These are phyloP conservation scores for Jatropha multifida DNA, from an alignment of 441 rosid genomes.

Conservation along the genomic window DNA sequence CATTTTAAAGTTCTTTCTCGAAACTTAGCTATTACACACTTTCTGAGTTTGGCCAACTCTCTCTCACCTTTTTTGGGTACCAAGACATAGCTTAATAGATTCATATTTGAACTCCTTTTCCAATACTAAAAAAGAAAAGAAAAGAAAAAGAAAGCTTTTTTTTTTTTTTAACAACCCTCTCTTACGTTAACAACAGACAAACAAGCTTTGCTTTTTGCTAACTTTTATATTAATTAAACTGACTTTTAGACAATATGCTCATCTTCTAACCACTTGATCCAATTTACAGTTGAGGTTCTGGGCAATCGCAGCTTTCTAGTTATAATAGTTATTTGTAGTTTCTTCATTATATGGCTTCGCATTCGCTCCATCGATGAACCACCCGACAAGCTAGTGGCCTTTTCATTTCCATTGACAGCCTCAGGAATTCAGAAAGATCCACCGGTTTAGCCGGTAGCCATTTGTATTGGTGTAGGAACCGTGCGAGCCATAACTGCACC, in stretches of 20 bases:
- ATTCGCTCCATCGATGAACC: slow-evolving; percentile 15
- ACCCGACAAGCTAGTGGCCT: slow-evolving; percentile 44
- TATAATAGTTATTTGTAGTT: too few species aligned
- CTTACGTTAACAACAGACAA: background rate
- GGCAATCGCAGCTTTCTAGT: too few species aligned
- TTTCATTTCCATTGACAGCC: slow-evolving; percentile 61
- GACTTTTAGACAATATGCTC: background rate
- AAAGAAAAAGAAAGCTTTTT: too few species aligned
- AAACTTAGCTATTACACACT: background rate
- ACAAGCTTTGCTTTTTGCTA: background rate
- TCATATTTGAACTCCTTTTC: too few species aligned
- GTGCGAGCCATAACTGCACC: slow-evolving; percentile 65
- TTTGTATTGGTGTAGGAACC: slow-evolving; percentile 46
- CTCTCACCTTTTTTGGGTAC: too few species aligned
- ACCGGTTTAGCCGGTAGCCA: slow-evolving; percentile 50
- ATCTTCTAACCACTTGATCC: background rate
- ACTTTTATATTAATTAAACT: background rate
- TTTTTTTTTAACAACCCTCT: too few species aligned
- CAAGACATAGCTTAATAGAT: too few species aligned
- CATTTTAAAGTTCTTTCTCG: background rate
- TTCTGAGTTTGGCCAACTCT: background rate
- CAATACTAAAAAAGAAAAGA: too few species aligned
- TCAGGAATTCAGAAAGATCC: slow-evolving; percentile 52
- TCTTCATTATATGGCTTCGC: background rate
- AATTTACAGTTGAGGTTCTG: background rate